Conservation (phyloP, 108 stramenopile species). For the Pseudonitzschia multistriata region DNA sequence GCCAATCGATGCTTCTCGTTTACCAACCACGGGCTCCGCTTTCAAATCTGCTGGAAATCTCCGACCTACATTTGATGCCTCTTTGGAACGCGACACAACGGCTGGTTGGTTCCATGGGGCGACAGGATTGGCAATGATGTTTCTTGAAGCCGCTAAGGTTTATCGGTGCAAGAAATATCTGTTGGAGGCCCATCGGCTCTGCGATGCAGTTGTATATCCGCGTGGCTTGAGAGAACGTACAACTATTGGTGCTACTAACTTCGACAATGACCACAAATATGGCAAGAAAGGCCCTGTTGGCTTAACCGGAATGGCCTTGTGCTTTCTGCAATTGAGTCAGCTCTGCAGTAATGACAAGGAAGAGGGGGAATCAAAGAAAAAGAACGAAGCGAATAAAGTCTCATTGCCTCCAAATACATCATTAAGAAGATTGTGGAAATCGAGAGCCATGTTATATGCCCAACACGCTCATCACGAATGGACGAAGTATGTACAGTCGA, state of each 20-base stretch:
- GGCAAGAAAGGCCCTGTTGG: slow-evolving; percentile 59
- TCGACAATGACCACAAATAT: slow-evolving; percentile 35
- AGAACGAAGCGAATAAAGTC: slow-evolving; percentile 21
- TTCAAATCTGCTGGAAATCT: neutral
- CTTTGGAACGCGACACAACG: neutral
- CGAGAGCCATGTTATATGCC: slow-evolving; percentile 2
- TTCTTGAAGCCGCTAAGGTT: slow-evolving; percentile 53
- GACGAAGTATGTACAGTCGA: neutral
- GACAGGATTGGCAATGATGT: slow-evolving; percentile 56
- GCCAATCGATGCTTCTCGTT: no score
- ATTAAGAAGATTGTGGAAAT: slow-evolving; percentile 1
- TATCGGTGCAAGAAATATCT: slow-evolving; percentile 47
- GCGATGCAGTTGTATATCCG: slow-evolving; percentile 49
- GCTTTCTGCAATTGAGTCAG: slow-evolving; percentile 48
- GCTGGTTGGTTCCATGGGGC: slow-evolving; percentile 81
- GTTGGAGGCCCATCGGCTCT: slow-evolving; percentile 40
- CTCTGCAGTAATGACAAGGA: slow-evolving; percentile 39
- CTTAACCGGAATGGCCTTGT: slow-evolving; percentile 72
- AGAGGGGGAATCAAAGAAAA: slow-evolving; percentile 35
- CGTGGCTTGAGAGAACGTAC: slow-evolving; percentile 9
- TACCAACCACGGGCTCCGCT: neutral
- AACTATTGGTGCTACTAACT: neutral
- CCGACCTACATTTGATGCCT: neutral
- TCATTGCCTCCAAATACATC: neutral
- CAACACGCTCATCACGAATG: slow-evolving; percentile 8